Evolutionary conservation across 2,329 filamentous ascomycete genomes (phyloP).

Genomic region (Sporothrix phasma): DNA sequence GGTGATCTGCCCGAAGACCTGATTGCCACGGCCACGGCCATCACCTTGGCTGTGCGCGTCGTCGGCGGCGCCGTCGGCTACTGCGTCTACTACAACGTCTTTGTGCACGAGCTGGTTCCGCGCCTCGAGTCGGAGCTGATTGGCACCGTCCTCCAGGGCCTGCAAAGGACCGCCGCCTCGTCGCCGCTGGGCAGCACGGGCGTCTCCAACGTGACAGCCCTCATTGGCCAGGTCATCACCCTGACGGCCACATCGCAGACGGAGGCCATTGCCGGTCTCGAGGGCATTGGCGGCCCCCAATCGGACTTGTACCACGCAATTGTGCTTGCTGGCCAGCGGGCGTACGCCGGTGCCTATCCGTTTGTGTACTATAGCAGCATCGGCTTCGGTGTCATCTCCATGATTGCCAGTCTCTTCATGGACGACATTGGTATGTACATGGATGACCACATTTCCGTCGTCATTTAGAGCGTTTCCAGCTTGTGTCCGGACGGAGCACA

Average conservation of each 20-base stretch:
- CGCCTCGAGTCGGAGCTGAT: slow-evolving; percentile 39
- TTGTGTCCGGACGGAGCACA: no score
- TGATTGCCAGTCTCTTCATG: slow-evolving; percentile 48
- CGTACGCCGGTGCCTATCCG: slow-evolving; percentile 48
- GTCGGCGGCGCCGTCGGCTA: slow-evolving; percentile 58
- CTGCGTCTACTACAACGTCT: slow-evolving; percentile 48
- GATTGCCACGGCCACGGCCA: slow-evolving; percentile 57
- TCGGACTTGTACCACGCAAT: slow-evolving; percentile 29
- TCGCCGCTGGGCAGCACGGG: not conserved
- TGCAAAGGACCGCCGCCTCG: slow-evolving; percentile 33
- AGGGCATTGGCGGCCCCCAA: slow-evolving; percentile 37
- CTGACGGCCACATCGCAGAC: slow-evolving; percentile 45
- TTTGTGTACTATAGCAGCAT: slow-evolving; percentile 54
- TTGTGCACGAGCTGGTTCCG: slow-evolving; percentile 36
- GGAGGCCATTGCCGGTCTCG: slow-evolving; percentile 36
- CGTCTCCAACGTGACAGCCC: slow-evolving; percentile 8
- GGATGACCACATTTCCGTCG: slow-evolving; percentile 48
- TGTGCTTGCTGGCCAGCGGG: slow-evolving; percentile 43
- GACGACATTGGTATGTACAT: slow-evolving; percentile 49
- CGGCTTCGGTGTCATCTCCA: slow-evolving; percentile 45
- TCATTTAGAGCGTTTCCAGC: slow-evolving; percentile 24
- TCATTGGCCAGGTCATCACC: slow-evolving; percentile 33
- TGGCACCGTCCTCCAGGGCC: slow-evolving; percentile 34
- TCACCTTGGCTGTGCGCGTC: slow-evolving; percentile 60
- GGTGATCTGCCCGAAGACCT: slow-evolving; percentile 59